phyloP scores from a whole-genome alignment of 371 early-diverging fungal species.

The Lichtheimia ornata region DNA sequence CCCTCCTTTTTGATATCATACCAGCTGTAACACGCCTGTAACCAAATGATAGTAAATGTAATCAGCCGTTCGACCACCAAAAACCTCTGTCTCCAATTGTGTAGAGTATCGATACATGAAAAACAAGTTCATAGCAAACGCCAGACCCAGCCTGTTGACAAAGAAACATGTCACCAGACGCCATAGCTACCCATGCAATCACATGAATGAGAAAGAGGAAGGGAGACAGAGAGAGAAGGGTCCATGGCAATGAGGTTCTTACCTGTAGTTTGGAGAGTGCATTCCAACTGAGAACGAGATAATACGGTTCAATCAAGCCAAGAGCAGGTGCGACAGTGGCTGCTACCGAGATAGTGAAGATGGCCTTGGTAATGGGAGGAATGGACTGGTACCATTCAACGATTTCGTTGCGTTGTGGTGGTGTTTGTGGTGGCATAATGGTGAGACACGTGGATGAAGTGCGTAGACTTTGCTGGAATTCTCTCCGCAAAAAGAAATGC shows the following conservation, averaged over 20 bases:
- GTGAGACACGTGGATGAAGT: too few relatives aligned
- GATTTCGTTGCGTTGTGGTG: constrained; percentile 32
- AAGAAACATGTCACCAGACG: constrained; percentile 77
- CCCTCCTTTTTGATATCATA: not conserved
- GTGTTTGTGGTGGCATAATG: constrained; percentile 22
- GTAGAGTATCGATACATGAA: constrained; percentile 74
- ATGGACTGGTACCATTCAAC: constrained; percentile 60
- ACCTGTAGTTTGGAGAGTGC: constrained; percentile 32
- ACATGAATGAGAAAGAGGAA: not conserved
- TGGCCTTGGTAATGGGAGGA: constrained; percentile 64
- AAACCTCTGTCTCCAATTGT: constrained; percentile 74
- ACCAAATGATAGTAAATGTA: constrained; percentile 75
- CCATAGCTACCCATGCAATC: constrained; percentile 63
- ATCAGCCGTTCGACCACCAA: constrained; percentile 75
- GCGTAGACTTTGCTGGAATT: too few relatives aligned
- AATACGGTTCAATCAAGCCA: constrained; percentile 40
- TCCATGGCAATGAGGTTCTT: not conserved
- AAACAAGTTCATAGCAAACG: constrained; percentile 68
- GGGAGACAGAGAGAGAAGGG: not conserved
- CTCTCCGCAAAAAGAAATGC: too few relatives aligned
- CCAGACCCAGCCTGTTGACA: constrained; percentile 50
- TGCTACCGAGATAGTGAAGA: constrained; percentile 58
- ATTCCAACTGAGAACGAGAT: constrained; percentile 46
- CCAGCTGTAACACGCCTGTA: constrained; percentile 44
- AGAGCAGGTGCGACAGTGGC: constrained; percentile 50